Base-by-base conservation (phyloP, 2,329 filamentous ascomycete genomes). In the Tolypocladium ovalisporum region DNA sequence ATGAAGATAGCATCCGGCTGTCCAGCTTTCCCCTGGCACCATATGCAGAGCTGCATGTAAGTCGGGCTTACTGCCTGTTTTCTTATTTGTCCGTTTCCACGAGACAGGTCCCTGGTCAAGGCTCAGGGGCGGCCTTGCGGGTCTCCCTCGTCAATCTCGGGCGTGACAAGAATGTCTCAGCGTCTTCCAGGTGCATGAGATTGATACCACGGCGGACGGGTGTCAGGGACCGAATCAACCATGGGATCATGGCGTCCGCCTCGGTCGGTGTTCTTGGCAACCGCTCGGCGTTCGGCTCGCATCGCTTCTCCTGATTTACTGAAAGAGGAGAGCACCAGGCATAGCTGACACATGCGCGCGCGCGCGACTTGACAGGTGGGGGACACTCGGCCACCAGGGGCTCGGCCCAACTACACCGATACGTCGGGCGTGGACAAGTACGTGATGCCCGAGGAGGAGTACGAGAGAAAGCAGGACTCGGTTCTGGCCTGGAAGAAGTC, bases 401-500 rank as follows among this genome's bases (percentile, higher is more conserved):
- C 86, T 61, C 86, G 89, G 61, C 84, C 84, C 61, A 92, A 97
- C 73, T 90, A 89, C 74, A 87, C 82, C 63, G 92, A 96, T 74
- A 81, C 88, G 51, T 87, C 88, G 49, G 80, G 83, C 12, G 90
- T 97, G 6, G 84, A 91, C 57, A 97, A 97, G 76, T 97, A 94
- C 71, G 84, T 88, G 61, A 88, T 99, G 80, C 89, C 91, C n/a
- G 79, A 82, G 55, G 81, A 86, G 54, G 88, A 92, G 68, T 99
- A 99, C 74, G 90, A 91, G 70, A 84, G 85, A 67, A 90, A 92
- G 68, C 79, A 85, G 49, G 90, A 97, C 73, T 93, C 88, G 4
- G 94, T 99, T 17, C 82, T 97, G 29, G 89, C 92, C 7, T 97
- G 91, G 91, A 99, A 99, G 75, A 93, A 89, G 75, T 78, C 85